These are phyloP conservation scores for Picochlorum sp. DNA, from an alignment of 139 green algal genomes.

Conservation along the genomic window DNA sequence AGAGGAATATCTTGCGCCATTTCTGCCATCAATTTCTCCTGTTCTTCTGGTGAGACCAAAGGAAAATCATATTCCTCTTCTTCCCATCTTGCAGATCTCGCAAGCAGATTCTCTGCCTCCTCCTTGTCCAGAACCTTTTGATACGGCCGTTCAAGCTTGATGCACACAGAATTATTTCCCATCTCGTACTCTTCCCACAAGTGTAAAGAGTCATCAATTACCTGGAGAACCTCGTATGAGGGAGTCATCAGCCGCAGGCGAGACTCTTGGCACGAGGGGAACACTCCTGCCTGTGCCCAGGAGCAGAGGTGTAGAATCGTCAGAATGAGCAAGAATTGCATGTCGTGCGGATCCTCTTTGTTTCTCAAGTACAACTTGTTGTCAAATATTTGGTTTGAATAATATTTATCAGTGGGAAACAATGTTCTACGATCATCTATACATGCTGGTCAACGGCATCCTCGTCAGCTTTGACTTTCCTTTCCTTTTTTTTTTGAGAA, in stretches of 20 bases:
- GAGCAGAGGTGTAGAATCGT: no score
- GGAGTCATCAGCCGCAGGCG: neutral
- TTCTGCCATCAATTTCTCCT: neutral
- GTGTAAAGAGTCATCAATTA: neutral
- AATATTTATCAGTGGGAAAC: no score
- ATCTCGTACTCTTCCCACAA: neutral
- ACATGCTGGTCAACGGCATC: no score
- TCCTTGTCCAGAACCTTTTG: neutral
- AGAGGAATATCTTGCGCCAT: neutral
- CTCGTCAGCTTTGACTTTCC: no score
- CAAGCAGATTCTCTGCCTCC: neutral
- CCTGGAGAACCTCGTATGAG: neutral
- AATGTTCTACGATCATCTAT: no score
- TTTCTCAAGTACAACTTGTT: no score
- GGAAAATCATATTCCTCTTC: neutral
- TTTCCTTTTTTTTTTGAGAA: no score
- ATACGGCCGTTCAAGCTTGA: neutral
- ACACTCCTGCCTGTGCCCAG: no score
- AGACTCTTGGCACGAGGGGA: neutral
- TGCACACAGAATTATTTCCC: neutral
- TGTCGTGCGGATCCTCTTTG: no score
- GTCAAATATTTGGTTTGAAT: no score
- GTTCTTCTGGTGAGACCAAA: neutral
- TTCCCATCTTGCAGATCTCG: neutral
- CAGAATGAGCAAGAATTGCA: no score